A percentile compares a stretch with the other conserved stretches of the same genome.
These are phyloP conservation scores for Lumnitzera littorea DNA, from an alignment of 345 rosid genomes.

Conservation along the genomic window DNA sequence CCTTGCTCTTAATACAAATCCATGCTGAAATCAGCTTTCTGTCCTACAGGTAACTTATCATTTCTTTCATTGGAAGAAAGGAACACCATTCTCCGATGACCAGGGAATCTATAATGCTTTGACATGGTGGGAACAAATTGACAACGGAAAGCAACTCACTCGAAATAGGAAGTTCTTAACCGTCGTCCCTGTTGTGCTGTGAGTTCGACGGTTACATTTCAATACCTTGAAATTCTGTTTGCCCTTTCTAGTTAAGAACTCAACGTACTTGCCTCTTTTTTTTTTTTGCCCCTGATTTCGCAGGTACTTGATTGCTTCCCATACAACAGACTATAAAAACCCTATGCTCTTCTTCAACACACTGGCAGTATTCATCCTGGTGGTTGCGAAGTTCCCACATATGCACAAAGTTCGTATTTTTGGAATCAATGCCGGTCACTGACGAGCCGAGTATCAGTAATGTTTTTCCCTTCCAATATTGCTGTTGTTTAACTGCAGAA, in stretches of 20 bases:
- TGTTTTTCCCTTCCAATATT: no score
- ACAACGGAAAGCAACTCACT: slow-evolving; percentile 90
- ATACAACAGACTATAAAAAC: slow-evolving; percentile 87
- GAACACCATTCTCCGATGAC: slow-evolving; percentile 94
- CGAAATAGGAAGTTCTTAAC: slow-evolving; percentile 89
- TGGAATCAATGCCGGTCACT: slow-evolving; percentile 59
- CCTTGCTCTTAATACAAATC: no score
- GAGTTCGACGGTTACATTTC: slow-evolving; percentile 18
- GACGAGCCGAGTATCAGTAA: no score
- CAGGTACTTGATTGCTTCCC: slow-evolving; percentile 97
- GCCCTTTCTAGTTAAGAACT: neutral
- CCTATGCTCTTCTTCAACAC: slow-evolving; percentile 94
- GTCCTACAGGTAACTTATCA: slow-evolving; percentile 70
- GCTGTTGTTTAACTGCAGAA: no score
- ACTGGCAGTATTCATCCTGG: slow-evolving; percentile 75
- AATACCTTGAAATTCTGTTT: no score
- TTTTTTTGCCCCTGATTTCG: neutral
- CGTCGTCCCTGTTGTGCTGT: slow-evolving; percentile 92
- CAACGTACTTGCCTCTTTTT: neutral
- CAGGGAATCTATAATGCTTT: slow-evolving; percentile 93
- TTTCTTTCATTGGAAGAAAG: slow-evolving; percentile 98
- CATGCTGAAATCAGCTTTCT: no score
- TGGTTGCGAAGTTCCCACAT: slow-evolving; percentile 92
- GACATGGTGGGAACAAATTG: slow-evolving; percentile 99
- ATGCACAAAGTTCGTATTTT: slow-evolving; percentile 99